Base-by-base conservation (phyloP, 2,329 filamentous ascomycete species). In the Aureobasidium sp. region DNA sequence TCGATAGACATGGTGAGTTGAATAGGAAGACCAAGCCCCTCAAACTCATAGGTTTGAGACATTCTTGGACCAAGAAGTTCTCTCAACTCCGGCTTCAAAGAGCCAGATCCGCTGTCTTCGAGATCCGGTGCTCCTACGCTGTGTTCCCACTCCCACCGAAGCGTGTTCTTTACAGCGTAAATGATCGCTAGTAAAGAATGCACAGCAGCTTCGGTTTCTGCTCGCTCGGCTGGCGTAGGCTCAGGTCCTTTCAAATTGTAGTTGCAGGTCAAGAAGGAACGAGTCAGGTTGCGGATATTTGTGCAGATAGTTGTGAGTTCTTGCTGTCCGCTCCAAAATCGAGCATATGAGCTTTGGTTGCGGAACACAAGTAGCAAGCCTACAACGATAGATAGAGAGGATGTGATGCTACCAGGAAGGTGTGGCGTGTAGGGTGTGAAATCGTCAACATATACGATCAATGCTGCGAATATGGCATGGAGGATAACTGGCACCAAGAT, bases 331-430 rank as follows among this genome's bases (percentile, higher is more conserved):
- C 71, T 70, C 84, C 84, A 87, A 75, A 87, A 87, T 1, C 84
- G 78, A 67, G 86, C 84, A 73, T 86, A 87, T 59, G 78, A 82
- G 3, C 84, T 87, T 66, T 81, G 79, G 67, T 87, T 87, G 41
- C 85, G 80, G 74, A 87, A 87, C 32, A 87, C 85, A 37, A 87
- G 82, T 80, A 87, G 86, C 44, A 87, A 71, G 68, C 85, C 85
- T 2, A 87, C 84, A 56, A 87, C 85, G 62, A 87, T 87, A 37
- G 81, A 84, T 1, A 87, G 75, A 15, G 80, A 83, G 1, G 85
- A 84, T 48, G 87, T 84, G 65, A 87, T 86, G 66, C 77, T 82
- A 52, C 78, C 77, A 9, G 85, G 84, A 39, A 87, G 76, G 42
- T 78, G 80, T 9, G 64, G 58, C 75, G 51, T 59, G 27, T 82